Conservation (phyloP, 257 asterid genomes). For the Echites panduratus region DNA sequence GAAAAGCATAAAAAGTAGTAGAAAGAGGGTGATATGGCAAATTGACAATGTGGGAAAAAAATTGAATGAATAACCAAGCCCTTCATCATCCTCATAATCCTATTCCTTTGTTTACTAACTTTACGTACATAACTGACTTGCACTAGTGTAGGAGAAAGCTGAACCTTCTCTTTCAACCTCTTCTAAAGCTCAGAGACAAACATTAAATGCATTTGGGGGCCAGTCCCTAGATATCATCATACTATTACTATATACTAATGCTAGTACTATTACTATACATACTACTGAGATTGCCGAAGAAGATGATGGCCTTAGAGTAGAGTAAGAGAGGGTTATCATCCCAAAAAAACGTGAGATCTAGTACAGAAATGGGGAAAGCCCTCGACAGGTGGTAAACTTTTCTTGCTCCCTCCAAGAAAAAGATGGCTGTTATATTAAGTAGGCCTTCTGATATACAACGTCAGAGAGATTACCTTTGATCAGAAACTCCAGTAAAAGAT, state of each 20-base stretch:
- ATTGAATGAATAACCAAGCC: not conserved
- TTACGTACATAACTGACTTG: constrained; percentile 12
- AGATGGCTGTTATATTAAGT: not conserved
- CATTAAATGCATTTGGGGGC: constrained; percentile 18
- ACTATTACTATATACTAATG: too few species aligned
- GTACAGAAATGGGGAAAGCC: not conserved
- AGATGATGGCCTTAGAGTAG: not conserved
- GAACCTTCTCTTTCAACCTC: constrained; percentile 21
- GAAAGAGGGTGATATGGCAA: too few species aligned
- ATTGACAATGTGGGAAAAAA: not conserved
- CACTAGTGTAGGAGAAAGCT: constrained; percentile 6
- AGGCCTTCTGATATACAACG: constrained; percentile 10
- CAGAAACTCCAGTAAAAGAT: constrained; percentile 3
- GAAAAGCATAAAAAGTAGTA: not conserved
- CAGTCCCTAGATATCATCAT: constrained; percentile 8
- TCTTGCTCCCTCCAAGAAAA: not conserved
- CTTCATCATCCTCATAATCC: constrained; percentile 12
- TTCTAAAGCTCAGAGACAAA: constrained; percentile 2
- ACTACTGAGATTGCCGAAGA: constrained; percentile 4
- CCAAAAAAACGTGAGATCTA: constrained; percentile 16
- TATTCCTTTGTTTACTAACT: not conserved
- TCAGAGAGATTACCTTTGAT: not conserved
- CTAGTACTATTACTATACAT: not conserved
- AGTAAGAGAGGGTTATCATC: constrained; percentile 19
- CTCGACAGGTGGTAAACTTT: not conserved